Percentiles rank a stretch among this genome's conserved stretches.
phyloP scores from a whole-genome alignment of 805 yeast genomes.

The Sungouiozyma ichnusensis region DNA sequence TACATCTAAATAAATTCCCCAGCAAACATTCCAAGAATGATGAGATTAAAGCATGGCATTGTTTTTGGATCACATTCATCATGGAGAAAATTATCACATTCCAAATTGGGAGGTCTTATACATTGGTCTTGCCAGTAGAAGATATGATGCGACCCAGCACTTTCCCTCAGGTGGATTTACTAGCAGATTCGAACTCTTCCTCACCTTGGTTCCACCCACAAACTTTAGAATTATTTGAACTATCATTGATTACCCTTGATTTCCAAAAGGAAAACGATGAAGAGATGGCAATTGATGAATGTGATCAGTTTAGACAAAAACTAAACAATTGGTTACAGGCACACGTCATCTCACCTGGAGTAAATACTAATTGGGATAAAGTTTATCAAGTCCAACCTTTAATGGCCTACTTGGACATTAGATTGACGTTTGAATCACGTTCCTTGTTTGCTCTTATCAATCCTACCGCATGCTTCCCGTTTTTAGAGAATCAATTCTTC shows the following conservation, averaged over 20 bases:
- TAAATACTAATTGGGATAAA: background rate
- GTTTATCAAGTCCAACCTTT: constrained; percentile 12
- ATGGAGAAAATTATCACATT: constrained; percentile 44
- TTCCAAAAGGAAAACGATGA: constrained; percentile 14
- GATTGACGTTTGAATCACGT: constrained; percentile 15
- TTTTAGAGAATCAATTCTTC: background rate
- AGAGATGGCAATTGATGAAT: constrained; percentile 13
- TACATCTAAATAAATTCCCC: constrained; percentile 28
- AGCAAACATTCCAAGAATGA: constrained; percentile 27
- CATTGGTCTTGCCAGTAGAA: constrained; percentile 19
- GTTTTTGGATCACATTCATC: constrained; percentile 46
- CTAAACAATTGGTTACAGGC: constrained; percentile 11
- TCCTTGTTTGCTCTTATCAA: constrained; percentile 14
- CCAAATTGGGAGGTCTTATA: constrained; percentile 39
- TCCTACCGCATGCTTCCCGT: constrained; percentile 4
- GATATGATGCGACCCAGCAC: constrained; percentile 12
- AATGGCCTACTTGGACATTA: constrained; percentile 15
- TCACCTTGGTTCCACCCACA: constrained; percentile 14
- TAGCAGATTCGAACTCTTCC: background rate
- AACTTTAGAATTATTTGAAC: constrained; percentile 14
- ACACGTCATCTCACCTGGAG: background rate
- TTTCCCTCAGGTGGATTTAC: background rate
- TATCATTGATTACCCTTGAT: constrained; percentile 12
- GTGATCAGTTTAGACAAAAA: constrained; percentile 6
- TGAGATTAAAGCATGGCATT: constrained; percentile 36